Evolutionary conservation across 192 early-diverging fungal genomes (phyloP).

Genomic region (Phycomyces nitens): DNA sequence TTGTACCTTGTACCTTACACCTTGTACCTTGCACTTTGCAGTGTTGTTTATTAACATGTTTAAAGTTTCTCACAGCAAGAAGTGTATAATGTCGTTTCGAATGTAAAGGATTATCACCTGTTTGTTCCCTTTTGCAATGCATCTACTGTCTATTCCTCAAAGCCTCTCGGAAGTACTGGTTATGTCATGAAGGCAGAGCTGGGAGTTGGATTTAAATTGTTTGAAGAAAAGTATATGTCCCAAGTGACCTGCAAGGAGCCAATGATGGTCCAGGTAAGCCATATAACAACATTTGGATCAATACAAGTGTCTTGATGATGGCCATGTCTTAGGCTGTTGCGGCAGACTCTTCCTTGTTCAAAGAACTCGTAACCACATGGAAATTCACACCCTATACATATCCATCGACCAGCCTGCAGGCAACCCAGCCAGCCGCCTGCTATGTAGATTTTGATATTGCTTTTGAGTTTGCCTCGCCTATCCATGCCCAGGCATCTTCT

Average conservation of each 20-base stretch:
- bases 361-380: slow-evolving; percentile 64
- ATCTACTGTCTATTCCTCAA: slow-evolving; percentile 54
- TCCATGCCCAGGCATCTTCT: slow-evolving; percentile 78
- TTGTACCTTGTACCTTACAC: too few relatives aligned
- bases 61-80: slow-evolving; percentile 77
- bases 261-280: slow-evolving; percentile 56
- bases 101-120: slow-evolving; percentile 73
- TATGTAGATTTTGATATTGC: slow-evolving; percentile 69
- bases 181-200: slow-evolving; percentile 65
- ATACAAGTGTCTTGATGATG: too few relatives aligned
- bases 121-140: slow-evolving; percentile 83
- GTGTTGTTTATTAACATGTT: too few relatives aligned
- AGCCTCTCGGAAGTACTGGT: slow-evolving; percentile 9
- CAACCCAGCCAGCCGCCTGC: slow-evolving; percentile 40
- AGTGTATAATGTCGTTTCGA: slow-evolving; percentile 77
- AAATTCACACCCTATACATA: slow-evolving; percentile 52
- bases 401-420: slow-evolving; percentile 27
- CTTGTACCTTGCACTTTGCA: too few relatives aligned
- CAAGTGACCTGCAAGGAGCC: slow-evolving; percentile 65
- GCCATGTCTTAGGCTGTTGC: slow-evolving; percentile 51
- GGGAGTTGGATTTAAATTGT: slow-evolving; percentile 72
- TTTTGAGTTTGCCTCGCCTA: slow-evolving; percentile 77
- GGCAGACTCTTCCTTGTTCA: slow-evolving; percentile 59
- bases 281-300: too few relatives aligned
- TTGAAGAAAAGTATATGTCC: slow-evolving; percentile 78